Evolutionary conservation across 176 grass and related monocot genomes (phyloP).

Genomic region (Oryza glumipatula): DNA sequence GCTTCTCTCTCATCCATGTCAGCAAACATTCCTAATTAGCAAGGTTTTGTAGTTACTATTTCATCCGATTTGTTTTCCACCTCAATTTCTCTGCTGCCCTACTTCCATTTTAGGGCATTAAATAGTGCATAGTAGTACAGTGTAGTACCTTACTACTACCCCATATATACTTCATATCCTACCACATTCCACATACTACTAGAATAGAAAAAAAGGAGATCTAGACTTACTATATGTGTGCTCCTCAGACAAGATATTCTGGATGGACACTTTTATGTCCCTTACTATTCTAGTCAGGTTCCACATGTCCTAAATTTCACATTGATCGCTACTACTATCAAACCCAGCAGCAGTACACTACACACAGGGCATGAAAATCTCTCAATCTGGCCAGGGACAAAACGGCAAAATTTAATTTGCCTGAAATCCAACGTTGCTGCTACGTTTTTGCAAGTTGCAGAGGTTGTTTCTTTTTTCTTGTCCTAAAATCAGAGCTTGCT

Average conservation of each 20-base stretch:
- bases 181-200: background rate
- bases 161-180: conserved; percentile 33
- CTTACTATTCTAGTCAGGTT: conserved; percentile 62
- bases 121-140: conserved; percentile 34
- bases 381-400: background rate
- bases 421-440: background rate
- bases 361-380: background rate
- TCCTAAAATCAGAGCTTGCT: conserved; percentile 6
- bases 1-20: no score
- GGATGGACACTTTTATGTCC: conserved; percentile 45
- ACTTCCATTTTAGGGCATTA: conserved; percentile 25
- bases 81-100: background rate
- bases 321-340: background rate
- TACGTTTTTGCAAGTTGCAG: conserved; percentile 3
- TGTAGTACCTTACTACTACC: conserved; percentile 22
- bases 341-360: background rate
- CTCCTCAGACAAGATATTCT: conserved; percentile 44
- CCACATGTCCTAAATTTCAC: conserved; percentile 31
- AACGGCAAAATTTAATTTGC: background rate
- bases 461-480: background rate
- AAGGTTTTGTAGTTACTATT: background rate
- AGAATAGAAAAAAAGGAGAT: conserved; percentile 49
- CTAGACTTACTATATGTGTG: conserved; percentile 48
- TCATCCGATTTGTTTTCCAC: background rate
- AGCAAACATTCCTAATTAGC: background rate